Percentiles rank a stretch among this genome's conserved stretches.
phyloP scores from a whole-genome alignment of 2,329 filamentous ascomycete species.

The Lachnellula occidentalis region DNA sequence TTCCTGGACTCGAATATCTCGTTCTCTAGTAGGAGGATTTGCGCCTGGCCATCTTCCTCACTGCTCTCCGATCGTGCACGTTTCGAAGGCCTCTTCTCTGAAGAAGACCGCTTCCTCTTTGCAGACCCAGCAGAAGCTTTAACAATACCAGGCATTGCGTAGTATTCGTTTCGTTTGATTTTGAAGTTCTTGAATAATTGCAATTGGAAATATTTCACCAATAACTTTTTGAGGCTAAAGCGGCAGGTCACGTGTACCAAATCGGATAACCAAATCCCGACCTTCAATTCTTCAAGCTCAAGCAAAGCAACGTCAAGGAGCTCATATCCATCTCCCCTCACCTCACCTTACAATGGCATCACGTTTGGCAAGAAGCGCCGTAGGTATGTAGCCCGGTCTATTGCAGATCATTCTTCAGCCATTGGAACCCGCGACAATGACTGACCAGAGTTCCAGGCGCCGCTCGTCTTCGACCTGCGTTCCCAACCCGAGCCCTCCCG shows the following conservation, averaged over 20 bases:
- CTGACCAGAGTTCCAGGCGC: conserved; percentile 55
- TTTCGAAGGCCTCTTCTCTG: conserved; percentile 41
- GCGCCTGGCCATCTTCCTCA: conserved; percentile 52
- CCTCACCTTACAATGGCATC: conserved; percentile 87
- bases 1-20: conserved; percentile 81
- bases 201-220: conserved; percentile 1
- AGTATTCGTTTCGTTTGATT: neutral
- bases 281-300: conserved; percentile 22
- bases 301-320: conserved; percentile 22
- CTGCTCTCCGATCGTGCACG: conserved; percentile 38
- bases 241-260: conserved; percentile 4
- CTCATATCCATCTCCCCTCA: conserved; percentile 49
- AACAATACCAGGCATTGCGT: conserved; percentile 25
- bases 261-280: conserved; percentile 21
- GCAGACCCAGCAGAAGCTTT: conserved; percentile 10
- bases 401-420: conserved; percentile 6
- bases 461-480: conserved; percentile 78
- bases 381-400: conserved; percentile 61
- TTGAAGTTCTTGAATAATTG: conserved; percentile 2
- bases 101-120: conserved; percentile 46
- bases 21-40: conserved; percentile 70
- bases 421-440: conserved; percentile 22
- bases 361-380: conserved; percentile 90
- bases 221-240: conserved; percentile 4
- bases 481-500: conserved; percentile 70